Evolutionary conservation across 2,329 filamentous ascomycete genomes (phyloP), one percentile per base, ranked within the genome.

Genomic region (Penicillium sp.): DNA sequence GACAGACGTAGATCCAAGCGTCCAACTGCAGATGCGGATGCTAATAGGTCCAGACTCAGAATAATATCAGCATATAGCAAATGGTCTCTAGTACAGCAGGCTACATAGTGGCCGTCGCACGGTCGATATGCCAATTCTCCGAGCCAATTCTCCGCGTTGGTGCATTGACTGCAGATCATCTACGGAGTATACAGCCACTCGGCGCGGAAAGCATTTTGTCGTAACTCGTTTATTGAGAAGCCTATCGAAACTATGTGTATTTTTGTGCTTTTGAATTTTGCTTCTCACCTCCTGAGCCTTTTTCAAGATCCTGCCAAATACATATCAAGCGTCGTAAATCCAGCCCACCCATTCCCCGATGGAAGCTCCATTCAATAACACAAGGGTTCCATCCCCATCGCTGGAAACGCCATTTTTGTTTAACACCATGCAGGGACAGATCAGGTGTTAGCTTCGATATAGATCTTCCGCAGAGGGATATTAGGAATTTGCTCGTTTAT

Each of bases 131-230:
- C 14, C 45, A 53, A 50, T 58, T 56, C 50, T 46, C 50, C 53
- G 53, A 60, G 38, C 34, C 31, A 56, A 48, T 52, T 56, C 56
- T 56, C 50, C 50, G 42, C 14, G n/a, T 18, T n/a, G 16, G 31
- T 10, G 38, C 36, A 39, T 39, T 39, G n/a, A 27, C 8, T 49
- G 27, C 38, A 22, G 39, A 43, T 44, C 14, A 34, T n/a, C 10
- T 34, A 11, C 31, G 11, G 8, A 11, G 13, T 5, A 34, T 27
- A 27, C 24, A 27, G 24, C 24, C 8, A 27, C 4, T 27, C 5
- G 24, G 24, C 8, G 24, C 24, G 8, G 24, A 27, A 5, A 27
- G 24, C 24, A 27, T 27, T 27, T 5, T 6, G 8, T 27, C 24
- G 24, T 27, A 27, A 6, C 8, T 27, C 8, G 24, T 27, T 27